Evolutionary conservation across 768 basidiomycete species (phyloP).

Genomic region (Lactarius quietus): DNA sequence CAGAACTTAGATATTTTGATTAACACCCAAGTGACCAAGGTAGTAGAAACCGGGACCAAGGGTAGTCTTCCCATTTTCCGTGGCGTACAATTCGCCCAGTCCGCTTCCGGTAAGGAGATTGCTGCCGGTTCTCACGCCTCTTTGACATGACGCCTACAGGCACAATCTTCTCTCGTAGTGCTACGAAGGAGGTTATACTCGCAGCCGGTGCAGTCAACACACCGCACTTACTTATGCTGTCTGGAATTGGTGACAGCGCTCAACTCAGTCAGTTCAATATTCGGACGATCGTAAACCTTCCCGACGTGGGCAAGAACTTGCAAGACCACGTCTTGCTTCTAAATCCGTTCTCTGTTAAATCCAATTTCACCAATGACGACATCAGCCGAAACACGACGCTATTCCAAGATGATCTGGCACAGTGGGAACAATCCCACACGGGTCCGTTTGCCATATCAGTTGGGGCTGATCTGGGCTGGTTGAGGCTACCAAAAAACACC

Average conservation of each 20-base stretch:
- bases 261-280: constrained; percentile 28
- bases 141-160: neutral
- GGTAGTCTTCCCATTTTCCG: neutral
- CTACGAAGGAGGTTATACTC: constrained; percentile 20
- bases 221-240: constrained; percentile 31
- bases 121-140: neutral
- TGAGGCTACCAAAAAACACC: constrained; percentile 17
- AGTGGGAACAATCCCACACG: constrained; percentile 14
- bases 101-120: neutral
- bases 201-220: constrained; percentile 21
- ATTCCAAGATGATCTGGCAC: neutral
- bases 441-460: constrained; percentile 15
- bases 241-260: constrained; percentile 31
- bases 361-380: constrained; percentile 17
- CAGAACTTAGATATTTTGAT: neutral
- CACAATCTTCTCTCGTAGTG: constrained; percentile 22
- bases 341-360: constrained; percentile 5
- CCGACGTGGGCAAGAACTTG: constrained; percentile 33
- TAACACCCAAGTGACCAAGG: constrained; percentile 3
- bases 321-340: constrained; percentile 28
- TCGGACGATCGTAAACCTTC: constrained; percentile 26
- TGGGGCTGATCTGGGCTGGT: constrained; percentile 6
- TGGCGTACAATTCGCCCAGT: neutral
- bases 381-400: constrained; percentile 19
- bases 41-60: neutral